phyloP scores from a whole-genome alignment of 768 basidiomycete species.

The Auricularia cornea region DNA sequence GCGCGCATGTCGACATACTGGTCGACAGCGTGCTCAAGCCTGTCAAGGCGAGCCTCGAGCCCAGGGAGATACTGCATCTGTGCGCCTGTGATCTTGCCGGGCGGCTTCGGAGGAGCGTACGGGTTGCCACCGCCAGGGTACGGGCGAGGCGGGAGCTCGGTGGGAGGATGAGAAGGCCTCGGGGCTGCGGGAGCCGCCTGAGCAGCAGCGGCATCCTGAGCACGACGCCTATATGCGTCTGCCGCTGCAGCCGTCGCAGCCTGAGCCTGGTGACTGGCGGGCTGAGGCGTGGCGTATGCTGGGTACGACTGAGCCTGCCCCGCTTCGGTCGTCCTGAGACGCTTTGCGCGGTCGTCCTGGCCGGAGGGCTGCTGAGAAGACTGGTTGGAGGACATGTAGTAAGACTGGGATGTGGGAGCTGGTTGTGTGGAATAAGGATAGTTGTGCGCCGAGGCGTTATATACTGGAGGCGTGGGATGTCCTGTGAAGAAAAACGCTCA shows the following conservation, averaged over 20 bases:
- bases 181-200: not conserved
- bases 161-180: constrained; percentile 8
- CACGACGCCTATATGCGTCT: not conserved
- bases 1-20: constrained; percentile 9
- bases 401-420: not conserved
- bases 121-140: constrained; percentile 8
- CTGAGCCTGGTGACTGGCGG: not conserved
- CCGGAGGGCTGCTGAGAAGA: not conserved
- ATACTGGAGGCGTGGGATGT: not conserved
- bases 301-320: not conserved
- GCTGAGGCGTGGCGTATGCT: not conserved
- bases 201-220: not conserved
- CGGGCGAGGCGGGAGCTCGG: constrained; percentile 10
- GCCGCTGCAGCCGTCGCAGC: not conserved
- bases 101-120: constrained; percentile 4
- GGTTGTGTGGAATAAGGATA: not conserved
- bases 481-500: not conserved
- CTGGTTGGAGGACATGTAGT: not conserved
- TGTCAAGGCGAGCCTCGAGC: constrained; percentile 9
- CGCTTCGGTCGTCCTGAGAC: not conserved
- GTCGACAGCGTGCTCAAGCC: constrained; percentile 10
- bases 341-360: not conserved
- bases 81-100: constrained; percentile 9
- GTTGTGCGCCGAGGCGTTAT: not conserved
- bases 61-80: constrained; percentile 11